phyloP scores from a whole-genome alignment of 352 stramenopile species.

The Thalassiosira exigua region DNA sequence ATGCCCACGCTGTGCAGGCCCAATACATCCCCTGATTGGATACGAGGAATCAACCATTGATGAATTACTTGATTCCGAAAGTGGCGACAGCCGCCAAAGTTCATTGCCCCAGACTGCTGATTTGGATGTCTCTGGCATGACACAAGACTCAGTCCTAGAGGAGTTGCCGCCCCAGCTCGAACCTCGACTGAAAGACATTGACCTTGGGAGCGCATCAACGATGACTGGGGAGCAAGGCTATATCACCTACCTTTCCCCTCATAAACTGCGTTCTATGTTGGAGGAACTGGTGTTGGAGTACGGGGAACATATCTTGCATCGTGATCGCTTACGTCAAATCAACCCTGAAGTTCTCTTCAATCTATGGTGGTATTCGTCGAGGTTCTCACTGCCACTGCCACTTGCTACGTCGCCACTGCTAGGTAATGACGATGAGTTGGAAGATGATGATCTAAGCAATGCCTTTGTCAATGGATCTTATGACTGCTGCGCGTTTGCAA shows the following conservation, averaged over 20 bases:
- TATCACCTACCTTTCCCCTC: constrained; percentile 78
- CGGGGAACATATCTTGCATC: constrained; percentile 74
- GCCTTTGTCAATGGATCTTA: neutral
- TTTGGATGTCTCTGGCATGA: constrained; percentile 25
- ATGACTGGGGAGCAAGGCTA: constrained; percentile 34
- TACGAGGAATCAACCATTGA: constrained; percentile 66
- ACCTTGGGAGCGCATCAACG: neutral
- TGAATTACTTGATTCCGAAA: constrained; percentile 47
- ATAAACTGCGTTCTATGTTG: constrained; percentile 63
- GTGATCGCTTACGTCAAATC: constrained; percentile 63
- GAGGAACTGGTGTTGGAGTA: constrained; percentile 75
- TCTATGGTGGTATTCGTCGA: constrained; percentile 83
- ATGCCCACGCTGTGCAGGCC: constrained; percentile 71
- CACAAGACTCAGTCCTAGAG: constrained; percentile 28
- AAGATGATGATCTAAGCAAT: neutral
- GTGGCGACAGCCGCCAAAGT: neutral
- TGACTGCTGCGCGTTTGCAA: constrained; percentile 74
- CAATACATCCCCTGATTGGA: constrained; percentile 70
- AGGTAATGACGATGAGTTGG: constrained; percentile 7
- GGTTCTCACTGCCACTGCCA: constrained; percentile 82
- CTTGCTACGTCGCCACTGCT: constrained; percentile 37
- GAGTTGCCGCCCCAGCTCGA: constrained; percentile 72
- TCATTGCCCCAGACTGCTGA: constrained; percentile 1
- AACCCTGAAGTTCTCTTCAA: constrained; percentile 82
- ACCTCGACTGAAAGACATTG: constrained; percentile 44